A percentile compares a stretch with the other conserved stretches of the same genome.
Conservation (phyloP, 139 green algal genomes). For the Chlamydomonas sphaeroides region DNA sequence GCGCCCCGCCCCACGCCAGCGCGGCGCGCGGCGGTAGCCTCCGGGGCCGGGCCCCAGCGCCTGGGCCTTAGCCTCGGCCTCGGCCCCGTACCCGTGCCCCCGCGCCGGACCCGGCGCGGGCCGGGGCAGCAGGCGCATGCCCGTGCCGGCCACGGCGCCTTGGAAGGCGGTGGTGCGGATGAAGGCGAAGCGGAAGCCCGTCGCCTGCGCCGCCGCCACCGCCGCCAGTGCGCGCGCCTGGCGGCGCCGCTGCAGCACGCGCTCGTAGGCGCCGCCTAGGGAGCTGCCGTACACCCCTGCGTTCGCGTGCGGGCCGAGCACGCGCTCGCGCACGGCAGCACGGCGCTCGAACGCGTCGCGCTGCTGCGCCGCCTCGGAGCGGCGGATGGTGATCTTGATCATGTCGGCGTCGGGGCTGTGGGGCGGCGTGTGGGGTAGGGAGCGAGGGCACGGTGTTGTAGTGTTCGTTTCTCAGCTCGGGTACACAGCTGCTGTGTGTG, state of each 20-base stretch:
- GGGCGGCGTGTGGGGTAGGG: background rate
- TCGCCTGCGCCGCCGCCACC: background rate
- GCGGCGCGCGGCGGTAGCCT: background rate
- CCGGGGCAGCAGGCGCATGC: background rate
- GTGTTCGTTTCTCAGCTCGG: too few relatives aligned
- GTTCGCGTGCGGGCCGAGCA: background rate
- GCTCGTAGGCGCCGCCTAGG: background rate
- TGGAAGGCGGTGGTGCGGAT: background rate
- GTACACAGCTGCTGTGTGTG: too few relatives aligned
- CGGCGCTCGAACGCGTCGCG: background rate
- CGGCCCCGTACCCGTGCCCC: too few relatives aligned
- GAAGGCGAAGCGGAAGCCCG: too few relatives aligned
- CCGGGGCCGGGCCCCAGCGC: background rate
- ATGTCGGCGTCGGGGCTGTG: background rate
- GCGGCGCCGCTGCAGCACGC: constrained; percentile 10
- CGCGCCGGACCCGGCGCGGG: too few relatives aligned
- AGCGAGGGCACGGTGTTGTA: background rate
- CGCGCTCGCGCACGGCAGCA: background rate
- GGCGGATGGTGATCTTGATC: constrained; percentile 17
- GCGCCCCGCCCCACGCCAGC: too few relatives aligned
- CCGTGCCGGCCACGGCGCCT: background rate
- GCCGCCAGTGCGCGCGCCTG: background rate
- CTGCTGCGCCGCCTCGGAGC: constrained; percentile 23
- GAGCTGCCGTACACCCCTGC: background rate
- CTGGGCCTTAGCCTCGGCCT: too few relatives aligned